phyloP scores from a whole-genome alignment of 225 moss, liverwort and hornwort species.

The Antitrichia curtipendula region DNA sequence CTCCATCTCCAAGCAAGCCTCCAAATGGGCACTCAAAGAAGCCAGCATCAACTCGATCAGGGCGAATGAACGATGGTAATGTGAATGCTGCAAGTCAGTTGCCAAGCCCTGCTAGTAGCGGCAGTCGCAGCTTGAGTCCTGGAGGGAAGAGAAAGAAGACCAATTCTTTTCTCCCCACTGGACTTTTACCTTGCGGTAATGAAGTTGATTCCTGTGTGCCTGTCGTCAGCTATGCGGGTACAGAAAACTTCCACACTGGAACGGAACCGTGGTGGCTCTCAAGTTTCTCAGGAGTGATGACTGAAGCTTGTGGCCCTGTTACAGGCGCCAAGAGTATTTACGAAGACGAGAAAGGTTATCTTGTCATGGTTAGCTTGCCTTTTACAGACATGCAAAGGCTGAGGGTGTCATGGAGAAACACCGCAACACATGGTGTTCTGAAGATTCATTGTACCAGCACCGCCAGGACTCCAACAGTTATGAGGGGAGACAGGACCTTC shows the following conservation, averaged over 20 bases:
- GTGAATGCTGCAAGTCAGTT: conserved; percentile 49
- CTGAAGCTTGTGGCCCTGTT: conserved; percentile 71
- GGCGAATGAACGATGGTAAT: conserved; percentile 49
- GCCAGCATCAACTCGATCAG: conserved; percentile 30
- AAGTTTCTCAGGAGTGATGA: conserved; percentile 71
- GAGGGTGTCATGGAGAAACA: conserved; percentile 74
- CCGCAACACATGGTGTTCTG: conserved; percentile 66
- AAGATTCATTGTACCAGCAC: conserved; percentile 77
- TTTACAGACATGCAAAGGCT: conserved; percentile 73
- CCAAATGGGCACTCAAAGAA: conserved; percentile 51
- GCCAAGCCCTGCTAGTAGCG: conserved; percentile 55
- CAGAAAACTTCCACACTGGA: conserved; percentile 47
- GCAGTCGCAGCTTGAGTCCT: conserved; percentile 52
- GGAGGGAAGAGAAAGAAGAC: conserved; percentile 63
- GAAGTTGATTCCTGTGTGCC: conserved; percentile 75
- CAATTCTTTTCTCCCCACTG: conserved; percentile 33
- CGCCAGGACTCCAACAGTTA: conserved; percentile 55
- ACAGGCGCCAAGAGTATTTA: conserved; percentile 77
- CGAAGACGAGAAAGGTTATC: conserved; percentile 71
- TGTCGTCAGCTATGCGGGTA: conserved; percentile 42
- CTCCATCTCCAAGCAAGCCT: conserved; percentile 61
- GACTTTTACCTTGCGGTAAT: conserved; percentile 50
- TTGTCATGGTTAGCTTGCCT: conserved; percentile 73
- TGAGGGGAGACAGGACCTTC: conserved; percentile 68
- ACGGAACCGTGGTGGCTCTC: conserved; percentile 64